phyloP scores from a whole-genome alignment of 768 basidiomycete genomes.

The Pisolithus tinctorius region DNA sequence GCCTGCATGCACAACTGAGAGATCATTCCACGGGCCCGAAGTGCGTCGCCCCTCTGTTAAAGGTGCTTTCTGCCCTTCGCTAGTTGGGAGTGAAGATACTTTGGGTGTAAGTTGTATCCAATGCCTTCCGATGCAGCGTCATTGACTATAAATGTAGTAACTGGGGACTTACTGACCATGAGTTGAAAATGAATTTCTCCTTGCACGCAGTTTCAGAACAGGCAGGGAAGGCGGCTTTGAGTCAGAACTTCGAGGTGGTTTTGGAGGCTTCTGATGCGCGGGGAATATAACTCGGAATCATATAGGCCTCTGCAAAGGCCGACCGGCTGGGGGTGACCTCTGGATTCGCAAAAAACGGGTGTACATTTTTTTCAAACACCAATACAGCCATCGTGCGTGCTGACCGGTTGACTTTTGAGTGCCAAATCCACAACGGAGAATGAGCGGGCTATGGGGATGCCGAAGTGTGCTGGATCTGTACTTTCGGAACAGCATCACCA shows the following conservation, averaged over 20 bases:
- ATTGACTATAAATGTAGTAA: conserved; percentile 35
- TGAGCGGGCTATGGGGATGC: conserved; percentile 62
- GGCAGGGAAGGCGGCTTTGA: conserved; percentile 41
- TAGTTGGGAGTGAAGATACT: conserved; percentile 48
- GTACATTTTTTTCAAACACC: background rate
- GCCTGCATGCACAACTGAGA: conserved; percentile 39
- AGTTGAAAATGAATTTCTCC: conserved; percentile 58
- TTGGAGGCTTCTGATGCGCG: conserved; percentile 52
- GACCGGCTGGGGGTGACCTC: conserved; percentile 45
- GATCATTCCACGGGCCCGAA: conserved; percentile 25
- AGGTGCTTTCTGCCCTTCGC: conserved; percentile 42
- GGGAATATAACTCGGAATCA: conserved; percentile 51
- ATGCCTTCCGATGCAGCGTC: background rate
- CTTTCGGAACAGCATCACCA: conserved; percentile 54
- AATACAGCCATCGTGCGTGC: too few relatives aligned
- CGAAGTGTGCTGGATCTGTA: conserved; percentile 58
- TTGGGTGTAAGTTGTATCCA: conserved; percentile 48
- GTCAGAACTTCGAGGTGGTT: conserved; percentile 43
- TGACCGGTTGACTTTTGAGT: too few relatives aligned
- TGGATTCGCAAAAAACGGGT: conserved; percentile 73
- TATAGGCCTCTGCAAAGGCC: conserved; percentile 54
- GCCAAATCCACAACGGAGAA: conserved; percentile 27
- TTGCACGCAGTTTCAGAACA: conserved; percentile 40
- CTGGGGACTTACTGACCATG: conserved; percentile 65
- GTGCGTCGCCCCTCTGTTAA: background rate